A percentile compares a stretch with the other conserved stretches of the same genome.
phyloP scores from a whole-genome alignment of 169 alveolate genomes.

The Eimeria sp. region DNA sequence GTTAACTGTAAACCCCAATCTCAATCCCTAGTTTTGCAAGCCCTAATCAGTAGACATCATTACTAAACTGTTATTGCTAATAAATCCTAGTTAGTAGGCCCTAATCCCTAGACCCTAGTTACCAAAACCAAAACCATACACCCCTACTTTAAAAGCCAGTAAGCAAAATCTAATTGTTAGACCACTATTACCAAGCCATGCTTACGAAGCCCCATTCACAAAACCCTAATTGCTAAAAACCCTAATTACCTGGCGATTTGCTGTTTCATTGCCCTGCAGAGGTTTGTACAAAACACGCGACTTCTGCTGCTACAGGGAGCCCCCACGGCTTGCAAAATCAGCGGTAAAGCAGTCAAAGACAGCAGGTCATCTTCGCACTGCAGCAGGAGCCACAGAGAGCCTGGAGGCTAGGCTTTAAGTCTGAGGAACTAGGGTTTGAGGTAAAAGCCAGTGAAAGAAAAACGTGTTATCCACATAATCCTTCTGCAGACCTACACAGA shows the following conservation, averaged over 20 bases:
- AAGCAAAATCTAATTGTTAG: neutral
- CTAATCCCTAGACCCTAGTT: constrained; percentile 5
- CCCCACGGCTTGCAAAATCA: constrained; percentile 49
- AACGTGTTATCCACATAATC: no score
- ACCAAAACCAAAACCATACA: neutral
- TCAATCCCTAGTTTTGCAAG: neutral
- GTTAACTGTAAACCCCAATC: neutral
- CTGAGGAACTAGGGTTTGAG: constrained; percentile 12
- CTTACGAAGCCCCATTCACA: neutral
- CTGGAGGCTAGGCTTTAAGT: neutral
- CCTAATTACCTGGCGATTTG: constrained; percentile 26
- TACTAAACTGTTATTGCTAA: no score
- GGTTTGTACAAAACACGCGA: constrained; percentile 62
- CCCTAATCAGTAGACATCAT: neutral
- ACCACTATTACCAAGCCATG: neutral
- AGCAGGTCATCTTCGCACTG: constrained; percentile 58
- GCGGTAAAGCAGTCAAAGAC: constrained; percentile 42
- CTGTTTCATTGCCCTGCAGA: constrained; percentile 58
- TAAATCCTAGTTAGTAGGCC: neutral
- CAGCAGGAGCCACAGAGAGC: neutral
- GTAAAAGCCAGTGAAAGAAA: neutral
- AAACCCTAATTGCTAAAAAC: neutral
- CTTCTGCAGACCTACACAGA: no score
- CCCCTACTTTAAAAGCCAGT: neutral
- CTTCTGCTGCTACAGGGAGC: constrained; percentile 64